Evolutionary conservation across 306 rosid species (phyloP).

Genomic region (Gastrolobium villosum): DNA sequence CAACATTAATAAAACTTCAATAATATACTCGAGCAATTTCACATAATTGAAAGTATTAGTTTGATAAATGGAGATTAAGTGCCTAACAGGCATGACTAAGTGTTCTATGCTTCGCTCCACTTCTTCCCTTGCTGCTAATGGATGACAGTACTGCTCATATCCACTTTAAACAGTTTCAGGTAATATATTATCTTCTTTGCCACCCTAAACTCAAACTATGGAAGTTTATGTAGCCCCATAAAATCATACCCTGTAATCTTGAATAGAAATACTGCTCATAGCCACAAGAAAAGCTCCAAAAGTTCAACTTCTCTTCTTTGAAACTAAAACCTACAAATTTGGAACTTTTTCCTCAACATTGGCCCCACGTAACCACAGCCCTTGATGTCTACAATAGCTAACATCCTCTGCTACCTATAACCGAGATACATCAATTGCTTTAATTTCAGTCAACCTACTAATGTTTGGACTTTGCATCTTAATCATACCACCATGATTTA

Average conservation of each 20-base stretch:
- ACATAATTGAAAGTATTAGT: background rate
- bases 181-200: background rate
- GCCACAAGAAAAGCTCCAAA: conserved; percentile 3
- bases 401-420: background rate
- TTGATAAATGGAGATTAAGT: background rate
- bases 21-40: background rate
- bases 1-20: background rate
- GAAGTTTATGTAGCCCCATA: background rate
- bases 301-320: background rate
- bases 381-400: background rate
- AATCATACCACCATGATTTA: conserved; percentile 16
- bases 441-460: background rate
- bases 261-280: background rate
- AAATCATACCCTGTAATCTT: background rate
- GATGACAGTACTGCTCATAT: conserved; percentile 9
- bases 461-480: background rate
- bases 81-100: background rate
- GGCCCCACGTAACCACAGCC: background rate
- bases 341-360: background rate
- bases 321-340: background rate
- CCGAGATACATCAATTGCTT: conserved; percentile 15
- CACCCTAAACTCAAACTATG: background rate
- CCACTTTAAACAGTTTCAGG: conserved; percentile 16
- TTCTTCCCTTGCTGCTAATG: background rate
- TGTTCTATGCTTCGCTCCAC: background rate